Conservation (phyloP, 2,329 filamentous ascomycete genomes). For the Colletotrichum costaricense region DNA sequence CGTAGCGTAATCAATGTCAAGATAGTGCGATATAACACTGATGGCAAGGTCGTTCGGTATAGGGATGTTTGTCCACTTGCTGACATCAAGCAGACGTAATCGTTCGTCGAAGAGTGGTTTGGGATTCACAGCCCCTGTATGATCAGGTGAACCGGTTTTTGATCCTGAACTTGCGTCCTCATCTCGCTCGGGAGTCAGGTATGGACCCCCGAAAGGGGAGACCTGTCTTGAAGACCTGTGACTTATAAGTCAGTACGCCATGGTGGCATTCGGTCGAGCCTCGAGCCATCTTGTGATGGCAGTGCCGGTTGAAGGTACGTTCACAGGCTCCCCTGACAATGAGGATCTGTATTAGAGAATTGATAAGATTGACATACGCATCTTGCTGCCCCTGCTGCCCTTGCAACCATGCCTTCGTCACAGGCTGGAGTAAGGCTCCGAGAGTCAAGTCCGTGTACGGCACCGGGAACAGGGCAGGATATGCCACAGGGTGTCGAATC, state of each 20-base stretch:
- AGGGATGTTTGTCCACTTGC: conserved; percentile 8
- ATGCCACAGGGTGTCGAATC: conserved; percentile 1
- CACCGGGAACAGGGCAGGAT: conserved; percentile 1
- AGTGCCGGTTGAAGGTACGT: neutral
- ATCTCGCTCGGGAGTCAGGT: conserved; percentile 1
- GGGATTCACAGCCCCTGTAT: neutral
- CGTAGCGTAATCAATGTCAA: conserved; percentile 15
- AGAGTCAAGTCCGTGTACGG: conserved; percentile 1
- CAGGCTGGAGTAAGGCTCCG: neutral
- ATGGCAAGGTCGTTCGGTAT: conserved; percentile 20
- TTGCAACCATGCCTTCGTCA: neutral
- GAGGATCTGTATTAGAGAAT: neutral
- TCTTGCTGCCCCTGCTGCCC: neutral
- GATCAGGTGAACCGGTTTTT: neutral
- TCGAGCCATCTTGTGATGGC: neutral
- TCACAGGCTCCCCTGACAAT: neutral
- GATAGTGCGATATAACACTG: conserved; percentile 7
- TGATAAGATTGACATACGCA: neutral
- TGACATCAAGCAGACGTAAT: neutral
- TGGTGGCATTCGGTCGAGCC: neutral
- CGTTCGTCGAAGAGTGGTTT: conserved; percentile 12
- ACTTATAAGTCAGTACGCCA: neutral
- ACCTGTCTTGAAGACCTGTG: neutral
- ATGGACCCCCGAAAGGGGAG: neutral
- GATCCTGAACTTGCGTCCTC: neutral